phyloP scores from a whole-genome alignment of 225 moss, liverwort and hornwort genomes.

The Bryoerythrophyllum caledonicum region DNA sequence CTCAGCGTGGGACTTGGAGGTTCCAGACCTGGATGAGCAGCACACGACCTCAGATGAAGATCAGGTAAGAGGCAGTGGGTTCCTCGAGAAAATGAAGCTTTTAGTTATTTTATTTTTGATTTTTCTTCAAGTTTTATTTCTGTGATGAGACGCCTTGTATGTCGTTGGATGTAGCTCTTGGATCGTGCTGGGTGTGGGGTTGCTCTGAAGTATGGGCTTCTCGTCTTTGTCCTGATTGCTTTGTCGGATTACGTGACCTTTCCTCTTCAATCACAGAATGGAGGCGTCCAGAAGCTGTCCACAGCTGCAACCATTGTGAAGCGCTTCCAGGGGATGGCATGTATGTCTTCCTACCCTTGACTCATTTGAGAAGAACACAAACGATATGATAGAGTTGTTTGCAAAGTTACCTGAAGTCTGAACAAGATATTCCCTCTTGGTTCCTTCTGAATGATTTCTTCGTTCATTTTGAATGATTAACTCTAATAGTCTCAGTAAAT shows the following conservation, averaged over 20 bases:
- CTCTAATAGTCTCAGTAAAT: too few relatives aligned
- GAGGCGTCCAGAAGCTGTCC: slow-evolving; percentile 66
- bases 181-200: slow-evolving; percentile 22
- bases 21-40: slow-evolving; percentile 40
- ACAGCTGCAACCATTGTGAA: slow-evolving; percentile 86
- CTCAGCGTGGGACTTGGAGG: slow-evolving; percentile 66
- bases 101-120: too few relatives aligned
- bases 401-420: too few relatives aligned
- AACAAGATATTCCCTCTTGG: too few relatives aligned
- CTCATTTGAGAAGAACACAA: background rate
- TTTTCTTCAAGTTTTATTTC: background rate
- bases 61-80: slow-evolving; percentile 35
- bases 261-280: slow-evolving; percentile 46
- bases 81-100: background rate
- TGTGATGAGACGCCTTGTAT: slow-evolving; percentile 15
- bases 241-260: slow-evolving; percentile 8
- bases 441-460: too few relatives aligned
- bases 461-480: too few relatives aligned
- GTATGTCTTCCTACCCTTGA: slow-evolving; percentile 8
- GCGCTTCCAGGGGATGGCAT: slow-evolving; percentile 82
- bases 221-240: slow-evolving; percentile 22
- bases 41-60: slow-evolving; percentile 59
- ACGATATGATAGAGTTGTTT: background rate
- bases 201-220: slow-evolving; percentile 22
- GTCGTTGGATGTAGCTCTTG: slow-evolving; percentile 26